Evolutionary conservation across 2,329 filamentous ascomycete genomes (phyloP).

Genomic region (Diaporthe sp.): DNA sequence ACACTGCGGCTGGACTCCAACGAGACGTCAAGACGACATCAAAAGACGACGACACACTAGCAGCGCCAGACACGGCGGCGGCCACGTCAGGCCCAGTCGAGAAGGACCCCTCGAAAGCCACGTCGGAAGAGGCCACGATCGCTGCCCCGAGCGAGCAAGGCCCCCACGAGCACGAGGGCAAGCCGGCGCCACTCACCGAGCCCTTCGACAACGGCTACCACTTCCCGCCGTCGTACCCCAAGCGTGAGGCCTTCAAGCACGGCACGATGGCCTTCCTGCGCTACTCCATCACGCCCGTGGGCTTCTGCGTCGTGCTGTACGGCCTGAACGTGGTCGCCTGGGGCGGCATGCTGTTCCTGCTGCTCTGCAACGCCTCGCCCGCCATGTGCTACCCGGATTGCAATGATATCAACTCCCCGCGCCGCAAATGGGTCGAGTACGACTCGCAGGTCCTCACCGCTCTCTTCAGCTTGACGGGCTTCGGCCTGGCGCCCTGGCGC

Average conservation of each 20-base stretch:
- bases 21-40: neutral
- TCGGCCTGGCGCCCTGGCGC: constrained; percentile 87
- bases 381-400: constrained; percentile 81
- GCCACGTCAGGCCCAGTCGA: constrained; percentile 7
- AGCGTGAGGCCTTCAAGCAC: constrained; percentile 70
- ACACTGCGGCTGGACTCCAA: neutral
- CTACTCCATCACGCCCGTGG: constrained; percentile 81
- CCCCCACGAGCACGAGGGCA: constrained; percentile 34
- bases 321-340: constrained; percentile 87
- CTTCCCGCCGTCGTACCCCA: constrained; percentile 73
- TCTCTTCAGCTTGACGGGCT: constrained; percentile 89
- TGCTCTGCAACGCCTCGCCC: constrained; percentile 81
- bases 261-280: constrained; percentile 75
- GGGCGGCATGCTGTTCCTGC: constrained; percentile 91
- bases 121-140: constrained; percentile 46
- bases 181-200: constrained; percentile 49
- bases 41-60: neutral
- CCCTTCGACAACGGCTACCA: constrained; percentile 75
- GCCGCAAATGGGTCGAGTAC: constrained; percentile 88
- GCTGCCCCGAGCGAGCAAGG: constrained; percentile 45
- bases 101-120: constrained; percentile 27
- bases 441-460: constrained; percentile 87
- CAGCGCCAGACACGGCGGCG: neutral
- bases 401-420: constrained; percentile 80
- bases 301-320: constrained; percentile 84